Percentiles rank a stretch among this genome's conserved stretches.
Evolutionary conservation across 768 basidiomycete genomes (phyloP).

Genomic region (Lactifluus piperatus): DNA sequence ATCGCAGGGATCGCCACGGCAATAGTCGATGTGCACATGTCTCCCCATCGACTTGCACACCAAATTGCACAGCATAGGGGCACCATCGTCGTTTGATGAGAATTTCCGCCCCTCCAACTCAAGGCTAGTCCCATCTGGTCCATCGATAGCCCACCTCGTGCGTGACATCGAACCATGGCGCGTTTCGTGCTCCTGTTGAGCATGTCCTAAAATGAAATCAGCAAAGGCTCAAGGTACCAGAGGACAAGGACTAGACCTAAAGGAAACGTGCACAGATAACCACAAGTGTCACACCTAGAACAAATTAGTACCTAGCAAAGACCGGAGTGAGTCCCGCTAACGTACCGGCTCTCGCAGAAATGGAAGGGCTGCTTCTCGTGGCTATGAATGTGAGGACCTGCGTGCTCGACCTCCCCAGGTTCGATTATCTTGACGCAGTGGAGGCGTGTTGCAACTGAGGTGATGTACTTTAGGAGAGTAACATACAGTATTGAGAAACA

Average conservation of each 20-base stretch:
- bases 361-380: constrained; percentile 39
- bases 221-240: neutral
- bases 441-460: constrained; percentile 41
- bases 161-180: constrained; percentile 55
- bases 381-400: constrained; percentile 44
- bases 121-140: constrained; percentile 38
- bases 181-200: constrained; percentile 55
- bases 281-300: constrained; percentile 45
- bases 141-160: constrained; percentile 49
- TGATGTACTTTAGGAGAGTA: neutral
- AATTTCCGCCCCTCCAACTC: constrained; percentile 52
- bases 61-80: constrained; percentile 57
- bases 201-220: constrained; percentile 35
- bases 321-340: too few species aligned
- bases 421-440: constrained; percentile 42
- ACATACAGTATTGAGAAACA: neutral
- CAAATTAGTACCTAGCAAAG: neutral
- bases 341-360: constrained; percentile 44
- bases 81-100: constrained; percentile 44
- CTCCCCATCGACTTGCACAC: constrained; percentile 49
- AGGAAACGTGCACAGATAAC: constrained; percentile 51
- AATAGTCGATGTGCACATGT: constrained; percentile 50
- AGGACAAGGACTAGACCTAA: constrained; percentile 30
- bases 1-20: constrained; percentile 38
- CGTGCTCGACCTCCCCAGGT: constrained; percentile 34